Conservation (phyloP, 306 rosid species). For the Oxytropis ochrocephala region DNA sequence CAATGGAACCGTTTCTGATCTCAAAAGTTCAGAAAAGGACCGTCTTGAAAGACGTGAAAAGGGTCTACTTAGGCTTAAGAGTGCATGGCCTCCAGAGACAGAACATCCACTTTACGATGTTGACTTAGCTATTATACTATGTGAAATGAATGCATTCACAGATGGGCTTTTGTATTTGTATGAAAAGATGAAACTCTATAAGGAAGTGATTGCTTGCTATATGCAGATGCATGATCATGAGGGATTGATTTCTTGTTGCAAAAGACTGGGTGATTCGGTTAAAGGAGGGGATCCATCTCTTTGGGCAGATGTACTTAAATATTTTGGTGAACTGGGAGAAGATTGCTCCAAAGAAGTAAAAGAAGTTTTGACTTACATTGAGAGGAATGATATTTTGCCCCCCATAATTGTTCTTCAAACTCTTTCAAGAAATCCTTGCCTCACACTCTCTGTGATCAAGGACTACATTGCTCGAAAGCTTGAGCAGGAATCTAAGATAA, state of each 20-base stretch:
- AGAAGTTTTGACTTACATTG: slow-evolving; percentile 86
- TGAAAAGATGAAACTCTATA: slow-evolving; percentile 94
- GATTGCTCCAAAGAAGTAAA: slow-evolving; percentile 97
- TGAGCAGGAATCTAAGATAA: slow-evolving; percentile 89
- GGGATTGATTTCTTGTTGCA: slow-evolving; percentile 92
- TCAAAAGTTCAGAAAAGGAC: slow-evolving; percentile 36
- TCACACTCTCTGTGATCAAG: slow-evolving; percentile 88
- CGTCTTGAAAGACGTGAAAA: slow-evolving; percentile 55
- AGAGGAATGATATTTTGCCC: slow-evolving; percentile 92
- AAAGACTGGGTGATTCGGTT: slow-evolving; percentile 83
- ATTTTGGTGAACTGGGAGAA: slow-evolving; percentile 99
- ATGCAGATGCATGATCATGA: slow-evolving; percentile 93
- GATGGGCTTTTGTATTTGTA: slow-evolving; percentile 82
- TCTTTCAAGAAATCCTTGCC: slow-evolving; percentile 80
- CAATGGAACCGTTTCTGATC: slow-evolving; percentile 46
- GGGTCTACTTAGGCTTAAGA: slow-evolving; percentile 63
- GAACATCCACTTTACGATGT: slow-evolving; percentile 94
- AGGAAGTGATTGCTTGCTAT: slow-evolving; percentile 95
- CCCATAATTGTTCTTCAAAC: slow-evolving; percentile 93
- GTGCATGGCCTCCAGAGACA: slow-evolving; percentile 75
- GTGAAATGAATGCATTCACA: slow-evolving; percentile 88
- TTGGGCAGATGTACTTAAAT: slow-evolving; percentile 94
- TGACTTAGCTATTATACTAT: slow-evolving; percentile 81
- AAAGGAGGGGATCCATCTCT: slow-evolving; percentile 92
- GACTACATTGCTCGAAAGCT: slow-evolving; percentile 95